phyloP scores from a whole-genome alignment of 306 rosid species.

The barrel medic (Medicago truncatula) region MtrunA17r5.0-ANR NC_053046.1:3258501-3259000 shows the following conservation, averaged over 20 bases:
- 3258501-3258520: conserved; percentile 61
- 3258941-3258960: background rate
- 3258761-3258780: conserved; percentile 34
- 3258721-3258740: background rate
- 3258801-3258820: conserved; percentile 5
- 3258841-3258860: background rate
- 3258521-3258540: conserved; percentile 50
- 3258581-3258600: conserved; percentile 14
- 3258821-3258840: conserved; percentile 5
- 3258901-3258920: background rate
- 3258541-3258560: conserved; percentile 38
- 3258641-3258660: conserved; percentile 35
- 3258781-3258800: conserved; percentile 15
- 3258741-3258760: background rate
- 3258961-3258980: background rate
- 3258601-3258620: conserved; percentile 6
- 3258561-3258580: conserved; percentile 62
- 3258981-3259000: background rate
- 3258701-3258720: conserved; percentile 44
- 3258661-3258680: conserved; percentile 41
- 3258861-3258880: conserved; percentile 6
- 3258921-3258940: background rate
- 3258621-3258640: conserved; percentile 8
- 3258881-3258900: background rate
- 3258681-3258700: conserved; percentile 26